Percentiles rank a stretch among this genome's conserved stretches.
phyloP scores from a whole-genome alignment of 192 early-diverging fungal genomes.

The Phycomyces blakesleeanus region DNA sequence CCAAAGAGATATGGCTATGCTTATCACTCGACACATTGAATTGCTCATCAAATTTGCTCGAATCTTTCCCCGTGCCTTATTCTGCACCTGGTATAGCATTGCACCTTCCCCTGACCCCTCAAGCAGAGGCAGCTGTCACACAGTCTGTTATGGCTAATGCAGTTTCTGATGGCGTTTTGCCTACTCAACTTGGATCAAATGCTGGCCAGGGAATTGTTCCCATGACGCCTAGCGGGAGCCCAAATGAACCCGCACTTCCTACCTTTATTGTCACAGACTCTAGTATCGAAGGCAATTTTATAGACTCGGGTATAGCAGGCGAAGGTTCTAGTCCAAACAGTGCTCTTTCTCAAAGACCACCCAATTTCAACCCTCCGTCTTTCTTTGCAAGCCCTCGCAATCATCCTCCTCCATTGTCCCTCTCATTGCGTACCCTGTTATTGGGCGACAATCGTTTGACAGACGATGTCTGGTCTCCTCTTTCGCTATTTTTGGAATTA shows the following conservation, averaged over 20 bases:
- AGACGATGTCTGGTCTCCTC: constrained; percentile 73
- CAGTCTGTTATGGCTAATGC: constrained; percentile 44
- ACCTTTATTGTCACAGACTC: background rate
- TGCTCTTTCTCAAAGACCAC: constrained; percentile 32
- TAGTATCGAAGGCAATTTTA: background rate
- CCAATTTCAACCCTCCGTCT: constrained; percentile 44
- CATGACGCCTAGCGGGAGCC: background rate
- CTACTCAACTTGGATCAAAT: constrained; percentile 32
- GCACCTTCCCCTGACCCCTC: constrained; percentile 31
- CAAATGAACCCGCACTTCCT: background rate
- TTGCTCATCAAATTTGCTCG: constrained; percentile 76
- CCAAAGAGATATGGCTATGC: constrained; percentile 77
- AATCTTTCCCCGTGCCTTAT: constrained; percentile 73
- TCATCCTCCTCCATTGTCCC: constrained; percentile 51
- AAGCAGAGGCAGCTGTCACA: constrained; percentile 42
- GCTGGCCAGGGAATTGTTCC: constrained; percentile 39
- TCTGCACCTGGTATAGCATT: constrained; percentile 39
- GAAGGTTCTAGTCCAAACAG: background rate
- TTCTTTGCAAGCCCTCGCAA: constrained; percentile 49
- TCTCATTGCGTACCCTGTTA: constrained; percentile 57
- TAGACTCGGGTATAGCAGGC: background rate
- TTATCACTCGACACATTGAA: constrained; percentile 66
- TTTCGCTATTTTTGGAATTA: constrained; percentile 72
- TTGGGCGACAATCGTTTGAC: constrained; percentile 83
- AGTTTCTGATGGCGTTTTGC: constrained; percentile 38